phyloP scores from a whole-genome alignment of 2,329 filamentous ascomycete species.

The Domatiomyces globalis region DNA sequence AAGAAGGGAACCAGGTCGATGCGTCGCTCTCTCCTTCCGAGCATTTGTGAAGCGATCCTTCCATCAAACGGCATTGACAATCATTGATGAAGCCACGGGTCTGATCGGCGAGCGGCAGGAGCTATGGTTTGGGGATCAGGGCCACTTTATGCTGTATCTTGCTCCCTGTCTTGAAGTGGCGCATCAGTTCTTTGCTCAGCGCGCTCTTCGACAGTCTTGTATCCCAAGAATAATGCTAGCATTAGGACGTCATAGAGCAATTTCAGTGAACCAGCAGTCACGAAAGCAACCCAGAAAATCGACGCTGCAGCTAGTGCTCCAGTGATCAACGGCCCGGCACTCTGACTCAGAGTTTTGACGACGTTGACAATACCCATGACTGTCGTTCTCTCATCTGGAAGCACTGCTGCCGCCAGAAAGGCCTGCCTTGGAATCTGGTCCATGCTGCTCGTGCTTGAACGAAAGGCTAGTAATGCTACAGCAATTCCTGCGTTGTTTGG shows the following conservation, averaged over 20 bases:
- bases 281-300: slow-evolving; percentile 49
- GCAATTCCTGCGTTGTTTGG: slow-evolving; percentile 41
- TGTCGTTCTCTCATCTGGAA: slow-evolving; percentile 52
- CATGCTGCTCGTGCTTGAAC: slow-evolving; percentile 52
- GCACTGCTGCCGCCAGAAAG: slow-evolving; percentile 52
- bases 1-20: not conserved
- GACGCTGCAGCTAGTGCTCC: slow-evolving; percentile 45
- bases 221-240: slow-evolving; percentile 9
- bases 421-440: slow-evolving; percentile 56
- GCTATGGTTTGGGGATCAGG: not conserved
- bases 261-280: slow-evolving; percentile 50
- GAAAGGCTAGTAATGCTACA: slow-evolving; percentile 46
- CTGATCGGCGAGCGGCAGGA: not conserved
- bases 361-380: slow-evolving; percentile 59
- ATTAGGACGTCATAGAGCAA: slow-evolving; percentile 41
- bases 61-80: not conserved
- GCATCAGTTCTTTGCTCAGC: not conserved
- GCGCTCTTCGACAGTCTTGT: slow-evolving; percentile 9
- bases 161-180: not conserved
- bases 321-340: slow-evolving; percentile 48
- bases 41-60: too few species aligned
- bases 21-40: not conserved
- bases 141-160: not conserved
- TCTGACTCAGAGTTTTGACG: slow-evolving; percentile 51
- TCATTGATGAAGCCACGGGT: not conserved